phyloP scores from a whole-genome alignment of 495 filamentous ascomycete genomes.

The Emericellopsis terricola region DNA sequence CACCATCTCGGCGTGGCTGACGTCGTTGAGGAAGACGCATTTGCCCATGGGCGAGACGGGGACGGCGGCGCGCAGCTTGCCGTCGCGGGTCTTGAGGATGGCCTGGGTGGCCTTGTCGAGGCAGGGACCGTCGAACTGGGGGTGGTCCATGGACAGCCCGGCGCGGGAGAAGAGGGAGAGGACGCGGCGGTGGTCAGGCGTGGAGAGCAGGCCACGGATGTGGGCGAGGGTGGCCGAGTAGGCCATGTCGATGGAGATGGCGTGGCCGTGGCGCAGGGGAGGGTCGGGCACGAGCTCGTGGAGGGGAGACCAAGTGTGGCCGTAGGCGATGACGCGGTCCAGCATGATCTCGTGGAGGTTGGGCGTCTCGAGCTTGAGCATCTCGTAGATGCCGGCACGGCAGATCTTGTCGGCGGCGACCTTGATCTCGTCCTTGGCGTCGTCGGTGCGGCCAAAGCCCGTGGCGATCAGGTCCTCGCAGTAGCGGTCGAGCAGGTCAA shows the following conservation, averaged over 20 bases:
- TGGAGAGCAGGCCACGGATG: slow-evolving; percentile 27
- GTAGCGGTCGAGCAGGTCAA: slow-evolving; percentile 40
- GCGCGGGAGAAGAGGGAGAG: slow-evolving; percentile 40
- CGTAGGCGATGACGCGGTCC: slow-evolving; percentile 49
- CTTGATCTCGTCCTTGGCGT: slow-evolving; percentile 23
- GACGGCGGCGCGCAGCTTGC: slow-evolving; percentile 37
- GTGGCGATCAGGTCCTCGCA: slow-evolving; percentile 40
- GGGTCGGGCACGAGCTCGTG: slow-evolving; percentile 41
- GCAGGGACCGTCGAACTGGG: slow-evolving; percentile 36
- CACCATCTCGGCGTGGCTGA: slow-evolving; percentile 28
- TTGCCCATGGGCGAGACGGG: slow-evolving; percentile 32
- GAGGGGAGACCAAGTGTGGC: slow-evolving; percentile 48
- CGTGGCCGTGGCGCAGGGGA: slow-evolving; percentile 45
- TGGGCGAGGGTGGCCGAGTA: slow-evolving; percentile 44
- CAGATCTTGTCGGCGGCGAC: slow-evolving; percentile 42
- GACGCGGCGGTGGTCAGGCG: slow-evolving; percentile 33
- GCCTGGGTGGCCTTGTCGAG: slow-evolving; percentile 40
- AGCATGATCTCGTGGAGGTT: slow-evolving; percentile 49
- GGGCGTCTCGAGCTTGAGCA: slow-evolving; percentile 46
- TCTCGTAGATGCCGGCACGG: slow-evolving; percentile 37
- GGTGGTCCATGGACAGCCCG: slow-evolving; percentile 44
- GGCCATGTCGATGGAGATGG: slow-evolving; percentile 51
- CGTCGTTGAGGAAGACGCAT: slow-evolving; percentile 41
- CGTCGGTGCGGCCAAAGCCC: slow-evolving; percentile 35
- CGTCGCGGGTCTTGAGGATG: slow-evolving; percentile 45